phyloP scores from a whole-genome alignment of 176 grass and related monocot species.

The Hordeum vulgare region MorexV3_pseudomolecules_assembly NC_058524.1:6617164-6617663 shows the following conservation, averaged over 20 bases:
- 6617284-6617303: background rate
- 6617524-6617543: background rate
- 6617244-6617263: background rate
- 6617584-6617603: constrained; percentile 26
- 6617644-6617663: constrained; percentile 16
- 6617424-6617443: no score
- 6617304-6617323: constrained; percentile 17
- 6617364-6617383: background rate
- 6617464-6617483: no score
- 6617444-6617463: no score
- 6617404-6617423: no score
- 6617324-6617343: no score
- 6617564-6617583: constrained; percentile 31
- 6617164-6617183: constrained; percentile 1
- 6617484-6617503: no score
- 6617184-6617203: background rate
- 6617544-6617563: constrained; percentile 44
- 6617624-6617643: constrained; percentile 35
- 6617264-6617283: constrained; percentile 13
- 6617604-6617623: constrained; percentile 24
- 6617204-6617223: constrained; percentile 12
- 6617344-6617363: constrained; percentile 15
- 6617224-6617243: constrained; percentile 19
- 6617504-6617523: no score
- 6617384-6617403: background rate